Evolutionary conservation across 805 yeast genomes (phyloP).

Genomic region (Lachancea meyersii): DNA sequence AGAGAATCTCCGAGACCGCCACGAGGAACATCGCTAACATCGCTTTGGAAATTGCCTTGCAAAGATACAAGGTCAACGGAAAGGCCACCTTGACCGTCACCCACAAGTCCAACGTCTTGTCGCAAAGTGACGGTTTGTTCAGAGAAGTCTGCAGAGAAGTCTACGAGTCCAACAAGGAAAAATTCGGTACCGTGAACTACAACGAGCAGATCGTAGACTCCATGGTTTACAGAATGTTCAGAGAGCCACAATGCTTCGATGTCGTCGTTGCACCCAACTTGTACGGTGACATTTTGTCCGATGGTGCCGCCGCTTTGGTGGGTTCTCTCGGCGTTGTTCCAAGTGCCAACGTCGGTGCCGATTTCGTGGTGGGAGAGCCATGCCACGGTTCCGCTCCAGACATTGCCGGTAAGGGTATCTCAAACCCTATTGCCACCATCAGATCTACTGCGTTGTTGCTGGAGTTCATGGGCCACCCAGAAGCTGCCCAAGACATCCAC

Average conservation of each 20-base stretch:
- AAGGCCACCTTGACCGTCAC: constrained; percentile 71
- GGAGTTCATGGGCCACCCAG: constrained; percentile 88
- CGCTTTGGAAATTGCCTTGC: constrained; percentile 88
- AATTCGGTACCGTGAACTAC: constrained; percentile 56
- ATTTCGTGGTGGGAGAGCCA: constrained; percentile 97
- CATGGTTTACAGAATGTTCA: constrained; percentile 97
- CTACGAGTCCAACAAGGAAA: constrained; percentile 46
- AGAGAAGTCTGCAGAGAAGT: constrained; percentile 63
- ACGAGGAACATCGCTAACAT: constrained; percentile 79
- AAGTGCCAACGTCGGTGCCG: constrained; percentile 94
- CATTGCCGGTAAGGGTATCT: constrained; percentile 89
- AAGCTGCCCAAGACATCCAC: constrained; percentile 88
- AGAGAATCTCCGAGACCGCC: constrained; percentile 88
- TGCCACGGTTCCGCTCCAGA: constrained; percentile 99
- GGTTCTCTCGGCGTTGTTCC: constrained; percentile 98
- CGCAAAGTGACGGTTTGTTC: constrained; percentile 91
- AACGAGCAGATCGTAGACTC: constrained; percentile 98
- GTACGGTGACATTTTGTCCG: constrained; percentile 94
- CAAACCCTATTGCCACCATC: constrained; percentile 97
- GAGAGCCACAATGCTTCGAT: constrained; percentile 96
- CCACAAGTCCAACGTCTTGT: constrained; percentile 92
- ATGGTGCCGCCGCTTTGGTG: constrained; percentile 97
- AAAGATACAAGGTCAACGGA: constrained; percentile 72
- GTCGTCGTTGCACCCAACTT: constrained; percentile 98
- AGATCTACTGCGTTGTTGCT: constrained; percentile 96